Conservation (phyloP, 116 monocot genomes). For the Zostera marina region DNA sequence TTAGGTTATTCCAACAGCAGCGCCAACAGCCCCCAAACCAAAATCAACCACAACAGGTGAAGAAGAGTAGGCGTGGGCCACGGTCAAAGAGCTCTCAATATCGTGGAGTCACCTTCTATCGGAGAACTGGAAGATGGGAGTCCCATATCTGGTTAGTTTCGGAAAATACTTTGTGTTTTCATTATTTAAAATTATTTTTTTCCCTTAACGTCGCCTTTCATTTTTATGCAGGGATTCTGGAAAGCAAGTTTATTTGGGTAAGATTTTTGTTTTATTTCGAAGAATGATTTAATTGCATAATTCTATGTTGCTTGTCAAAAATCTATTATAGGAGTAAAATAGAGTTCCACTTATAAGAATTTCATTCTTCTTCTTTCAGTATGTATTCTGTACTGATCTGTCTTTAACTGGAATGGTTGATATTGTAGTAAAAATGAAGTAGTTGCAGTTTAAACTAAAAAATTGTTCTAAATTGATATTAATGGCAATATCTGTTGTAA, state of each 20-base stretch:
- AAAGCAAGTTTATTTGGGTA: constrained; percentile 39
- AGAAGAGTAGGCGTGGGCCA: constrained; percentile 82
- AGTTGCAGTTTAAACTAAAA: too few relatives aligned
- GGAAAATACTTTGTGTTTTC: not conserved
- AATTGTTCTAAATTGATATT: too few relatives aligned
- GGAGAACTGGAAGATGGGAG: constrained; percentile 92
- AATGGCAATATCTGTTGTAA: too few relatives aligned
- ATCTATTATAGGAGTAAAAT: too few relatives aligned
- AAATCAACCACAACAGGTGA: constrained; percentile 23
- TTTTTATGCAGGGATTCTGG: constrained; percentile 29
- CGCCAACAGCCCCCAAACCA: too few relatives aligned
- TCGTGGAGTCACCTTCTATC: constrained; percentile 79
- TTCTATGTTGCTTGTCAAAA: not conserved
- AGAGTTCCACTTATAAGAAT: too few relatives aligned
- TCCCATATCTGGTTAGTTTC: constrained; percentile 74
- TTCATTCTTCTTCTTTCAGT: too few relatives aligned
- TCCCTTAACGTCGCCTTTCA: not conserved
- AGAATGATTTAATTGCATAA: not conserved
- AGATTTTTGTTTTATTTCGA: constrained; percentile 2
- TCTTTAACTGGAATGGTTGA: too few relatives aligned
- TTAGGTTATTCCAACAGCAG: constrained; percentile 5
- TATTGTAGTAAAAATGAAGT: too few relatives aligned
- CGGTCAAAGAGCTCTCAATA: constrained; percentile 83
- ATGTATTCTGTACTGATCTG: too few relatives aligned
- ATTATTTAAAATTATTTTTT: not conserved